A percentile compares a stretch with the other conserved stretches of the same genome.
These are phyloP conservation scores for Pyronema omphalodes DNA, from an alignment of 495 filamentous ascomycete species.

Conservation along the genomic window DNA sequence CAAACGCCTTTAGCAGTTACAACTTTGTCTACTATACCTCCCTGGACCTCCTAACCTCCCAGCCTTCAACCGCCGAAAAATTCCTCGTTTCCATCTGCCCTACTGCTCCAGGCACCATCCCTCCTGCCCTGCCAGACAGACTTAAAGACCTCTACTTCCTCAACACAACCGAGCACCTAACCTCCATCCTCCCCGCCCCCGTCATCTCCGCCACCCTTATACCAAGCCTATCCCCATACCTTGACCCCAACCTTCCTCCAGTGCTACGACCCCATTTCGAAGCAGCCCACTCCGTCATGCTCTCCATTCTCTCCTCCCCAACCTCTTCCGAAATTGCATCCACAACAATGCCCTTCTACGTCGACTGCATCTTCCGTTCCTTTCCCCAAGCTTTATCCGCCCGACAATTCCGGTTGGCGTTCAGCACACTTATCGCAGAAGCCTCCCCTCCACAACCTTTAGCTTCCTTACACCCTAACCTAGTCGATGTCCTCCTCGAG, in stretches of 20 bases:
- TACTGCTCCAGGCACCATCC: constrained; percentile 42
- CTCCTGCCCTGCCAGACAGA: constrained; percentile 54
- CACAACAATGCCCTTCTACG: constrained; percentile 65
- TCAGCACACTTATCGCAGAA: constrained; percentile 74
- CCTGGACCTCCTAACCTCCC: constrained; percentile 70
- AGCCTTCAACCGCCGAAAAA: constrained; percentile 45
- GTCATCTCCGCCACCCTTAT: constrained; percentile 57
- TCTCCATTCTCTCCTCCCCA: constrained; percentile 66
- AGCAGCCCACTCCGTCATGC: constrained; percentile 70
- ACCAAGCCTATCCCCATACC: constrained; percentile 55
- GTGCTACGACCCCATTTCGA: constrained; percentile 50
- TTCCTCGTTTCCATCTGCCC: constrained; percentile 44
- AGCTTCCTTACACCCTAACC: constrained; percentile 48
- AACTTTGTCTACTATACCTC: constrained; percentile 71
- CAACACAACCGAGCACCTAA: constrained; percentile 75
- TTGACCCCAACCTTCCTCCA: constrained; percentile 44
- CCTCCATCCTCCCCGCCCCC: constrained; percentile 42
- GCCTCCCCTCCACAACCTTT: constrained; percentile 65
- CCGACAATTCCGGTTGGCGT: constrained; percentile 82
- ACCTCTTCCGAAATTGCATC: constrained; percentile 52
- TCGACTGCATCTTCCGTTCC: constrained; percentile 61
- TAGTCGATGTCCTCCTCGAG: constrained; percentile 66
- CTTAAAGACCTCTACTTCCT: constrained; percentile 81
- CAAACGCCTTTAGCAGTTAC: constrained; percentile 53
- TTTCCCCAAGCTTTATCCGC: constrained; percentile 72